Base-by-base conservation (phyloP, 768 basidiomycete genomes). In the Calvatia gigantea region DNA sequence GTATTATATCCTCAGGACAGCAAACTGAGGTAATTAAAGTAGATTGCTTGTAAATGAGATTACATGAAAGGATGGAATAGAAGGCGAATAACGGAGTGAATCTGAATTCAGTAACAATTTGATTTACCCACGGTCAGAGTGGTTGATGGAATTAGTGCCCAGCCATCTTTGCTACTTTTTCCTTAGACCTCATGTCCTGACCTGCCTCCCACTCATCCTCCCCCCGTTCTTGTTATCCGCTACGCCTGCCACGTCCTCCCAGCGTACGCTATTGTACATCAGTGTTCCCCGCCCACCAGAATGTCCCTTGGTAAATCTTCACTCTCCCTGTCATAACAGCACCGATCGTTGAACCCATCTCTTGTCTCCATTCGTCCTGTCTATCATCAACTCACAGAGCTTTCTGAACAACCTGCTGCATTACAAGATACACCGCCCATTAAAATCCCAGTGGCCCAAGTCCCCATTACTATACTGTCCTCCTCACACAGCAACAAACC, bases 41-140 rank as follows among this genome's bases (percentile, higher is more conserved):
- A 41, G 53, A 43, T 46, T 50, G 33, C 33, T 21, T 51, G 37
- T 56, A 58, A 41, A 60, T 45, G 42, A 53, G 19, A 38, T 21
- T 29, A 37, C 17, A 57, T 46, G 9, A 12, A 41, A 9, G 32
- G 29, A 58, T 17, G 43, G 28, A 21, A 9, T 31, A 41, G 38
- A 5, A 19, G 46, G 25, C 25, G 19, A 32, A 11, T 6, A 43
- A 35, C 43, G 55, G 43, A 41, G 54, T 29, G 52, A 52, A 37
- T 31, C 32, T 25, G 57, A 33, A 27, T 28, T n/a, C n/a, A n/a
- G n/a, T n/a, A n/a, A n/a, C 42, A 58, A 48, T 52, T 56, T 57
- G 61, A 69, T 65, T 68, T 75, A 71, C 74, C 73, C 75, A 75
- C 74, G 73, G 66, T 66, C 21, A 51, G 60, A 54, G 58, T 57